Percentiles rank a stretch among this genome's conserved stretches.
phyloP scores from a whole-genome alignment of 768 basidiomycete species.

The Hygrocybe coccinea region DNA sequence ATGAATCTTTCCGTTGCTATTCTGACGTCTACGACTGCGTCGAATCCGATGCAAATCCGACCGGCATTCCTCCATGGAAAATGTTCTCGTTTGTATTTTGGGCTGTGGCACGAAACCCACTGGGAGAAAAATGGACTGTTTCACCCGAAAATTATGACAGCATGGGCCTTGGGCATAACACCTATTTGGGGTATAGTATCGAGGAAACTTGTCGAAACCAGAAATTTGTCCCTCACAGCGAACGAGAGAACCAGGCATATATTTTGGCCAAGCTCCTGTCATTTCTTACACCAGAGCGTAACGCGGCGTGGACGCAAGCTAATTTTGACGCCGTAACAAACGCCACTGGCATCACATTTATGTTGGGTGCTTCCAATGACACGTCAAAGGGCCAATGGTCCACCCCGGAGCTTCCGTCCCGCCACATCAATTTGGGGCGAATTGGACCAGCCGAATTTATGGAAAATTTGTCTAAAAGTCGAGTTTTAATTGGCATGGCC shows the following conservation, averaged over 20 bases:
- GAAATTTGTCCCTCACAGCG: slow-evolving; percentile 22
- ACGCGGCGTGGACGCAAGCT: slow-evolving; percentile 25
- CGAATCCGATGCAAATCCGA: slow-evolving; percentile 24
- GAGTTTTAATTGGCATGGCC: slow-evolving; percentile 29
- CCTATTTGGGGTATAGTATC: slow-evolving; percentile 28
- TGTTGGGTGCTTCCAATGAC: slow-evolving; percentile 23
- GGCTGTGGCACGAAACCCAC: slow-evolving; percentile 13
- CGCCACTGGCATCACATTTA: slow-evolving; percentile 19
- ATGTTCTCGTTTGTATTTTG: slow-evolving; percentile 31
- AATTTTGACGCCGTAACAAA: slow-evolving; percentile 19
- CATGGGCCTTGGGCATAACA: slow-evolving; percentile 6
- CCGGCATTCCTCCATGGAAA: slow-evolving; percentile 36
- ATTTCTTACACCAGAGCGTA: slow-evolving; percentile 22
- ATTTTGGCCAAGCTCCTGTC: slow-evolving; percentile 28
- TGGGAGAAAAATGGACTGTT: slow-evolving; percentile 31
- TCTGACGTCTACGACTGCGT: slow-evolving; percentile 21
- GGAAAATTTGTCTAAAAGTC: slow-evolving; percentile 22
- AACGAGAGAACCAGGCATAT: slow-evolving; percentile 25
- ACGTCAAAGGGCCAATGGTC: slow-evolving; percentile 19
- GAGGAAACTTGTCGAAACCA: slow-evolving; percentile 24
- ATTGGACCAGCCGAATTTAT: slow-evolving; percentile 16
- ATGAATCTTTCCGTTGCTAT: background rate
- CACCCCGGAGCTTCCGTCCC: slow-evolving; percentile 21
- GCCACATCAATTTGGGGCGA: slow-evolving; percentile 22
- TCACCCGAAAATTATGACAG: slow-evolving; percentile 22